Percentiles rank a stretch among this genome's conserved stretches.
These are phyloP conservation scores for Neckera pumila DNA, from an alignment of 225 moss, liverwort and hornwort species.

Conservation along the genomic window DNA sequence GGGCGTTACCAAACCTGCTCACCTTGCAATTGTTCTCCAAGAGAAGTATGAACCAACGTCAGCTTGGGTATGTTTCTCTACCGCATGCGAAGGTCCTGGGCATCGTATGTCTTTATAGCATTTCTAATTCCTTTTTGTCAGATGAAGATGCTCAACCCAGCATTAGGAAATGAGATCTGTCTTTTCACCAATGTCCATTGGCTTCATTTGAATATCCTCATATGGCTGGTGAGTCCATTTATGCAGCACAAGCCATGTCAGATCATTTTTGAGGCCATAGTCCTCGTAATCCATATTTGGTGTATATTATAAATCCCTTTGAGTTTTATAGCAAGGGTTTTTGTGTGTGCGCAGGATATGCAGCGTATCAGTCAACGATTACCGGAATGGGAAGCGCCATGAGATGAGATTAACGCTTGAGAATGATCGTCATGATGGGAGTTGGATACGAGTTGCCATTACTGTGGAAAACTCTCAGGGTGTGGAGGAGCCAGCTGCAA, in stretches of 20 bases:
- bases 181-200: not conserved
- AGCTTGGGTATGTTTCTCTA: slow-evolving; percentile 32
- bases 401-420: not conserved
- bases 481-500: slow-evolving; percentile 12
- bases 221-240: not conserved
- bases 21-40: slow-evolving; percentile 36
- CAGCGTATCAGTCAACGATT: slow-evolving; percentile 17
- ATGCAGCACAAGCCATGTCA: not conserved
- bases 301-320: not conserved
- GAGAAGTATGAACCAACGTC: slow-evolving; percentile 1
- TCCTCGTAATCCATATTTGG: not conserved
- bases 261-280: not conserved
- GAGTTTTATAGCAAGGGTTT: not conserved
- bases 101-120: not conserved
- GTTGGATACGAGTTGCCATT: slow-evolving; percentile 20
- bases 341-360: slow-evolving; percentile 29
- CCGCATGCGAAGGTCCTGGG: not conserved
- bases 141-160: not conserved
- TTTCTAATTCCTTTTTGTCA: not conserved
- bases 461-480: slow-evolving; percentile 16
- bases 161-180: not conserved
- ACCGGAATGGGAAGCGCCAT: slow-evolving; percentile 20
- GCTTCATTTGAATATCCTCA: not conserved
- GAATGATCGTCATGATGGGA: not conserved
- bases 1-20: slow-evolving; percentile 39